phyloP scores from a whole-genome alignment of 2,329 filamentous ascomycete species.

The Ceratocystis eucalypticola region DNA sequence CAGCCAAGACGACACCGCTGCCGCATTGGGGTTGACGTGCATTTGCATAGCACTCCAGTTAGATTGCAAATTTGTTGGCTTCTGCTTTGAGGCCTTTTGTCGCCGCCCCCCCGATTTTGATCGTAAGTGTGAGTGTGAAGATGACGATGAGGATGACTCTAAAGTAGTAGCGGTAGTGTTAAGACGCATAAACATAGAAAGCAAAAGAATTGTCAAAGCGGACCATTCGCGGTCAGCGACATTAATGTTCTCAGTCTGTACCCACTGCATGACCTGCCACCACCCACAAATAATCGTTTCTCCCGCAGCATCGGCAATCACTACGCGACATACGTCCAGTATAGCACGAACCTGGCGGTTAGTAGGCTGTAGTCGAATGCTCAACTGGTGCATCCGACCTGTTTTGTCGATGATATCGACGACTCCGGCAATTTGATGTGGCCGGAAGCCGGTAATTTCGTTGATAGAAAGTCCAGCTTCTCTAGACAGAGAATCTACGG shows the following conservation, averaged over 20 bases:
- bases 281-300: conserved; percentile 54
- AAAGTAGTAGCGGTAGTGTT: conserved; percentile 23
- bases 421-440: conserved; percentile 44
- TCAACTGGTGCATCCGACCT: conserved; percentile 49
- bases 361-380: conserved; percentile 52
- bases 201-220: conserved; percentile 48
- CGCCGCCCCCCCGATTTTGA: conserved; percentile 24
- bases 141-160: conserved; percentile 22
- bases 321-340: conserved; percentile 48
- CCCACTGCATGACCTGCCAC: conserved; percentile 63
- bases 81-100: conserved; percentile 24
- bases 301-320: conserved; percentile 44
- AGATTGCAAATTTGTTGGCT: background rate
- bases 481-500: conserved; percentile 34
- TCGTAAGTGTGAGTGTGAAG: background rate
- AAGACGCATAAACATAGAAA: conserved; percentile 50
- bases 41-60: conserved; percentile 38
- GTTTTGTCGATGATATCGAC: conserved; percentile 54
- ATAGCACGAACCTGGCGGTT: conserved; percentile 48
- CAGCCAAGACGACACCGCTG: conserved; percentile 43
- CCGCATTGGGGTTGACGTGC: conserved; percentile 35
- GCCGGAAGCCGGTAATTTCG: conserved; percentile 41
- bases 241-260: conserved; percentile 36
- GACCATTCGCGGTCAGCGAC: conserved; percentile 53
- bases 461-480: conserved; percentile 35